Percentiles rank a stretch among this genome's conserved stretches.
phyloP scores from a whole-genome alignment of 805 yeast species.

The Monosporozyma unispora region DNA sequence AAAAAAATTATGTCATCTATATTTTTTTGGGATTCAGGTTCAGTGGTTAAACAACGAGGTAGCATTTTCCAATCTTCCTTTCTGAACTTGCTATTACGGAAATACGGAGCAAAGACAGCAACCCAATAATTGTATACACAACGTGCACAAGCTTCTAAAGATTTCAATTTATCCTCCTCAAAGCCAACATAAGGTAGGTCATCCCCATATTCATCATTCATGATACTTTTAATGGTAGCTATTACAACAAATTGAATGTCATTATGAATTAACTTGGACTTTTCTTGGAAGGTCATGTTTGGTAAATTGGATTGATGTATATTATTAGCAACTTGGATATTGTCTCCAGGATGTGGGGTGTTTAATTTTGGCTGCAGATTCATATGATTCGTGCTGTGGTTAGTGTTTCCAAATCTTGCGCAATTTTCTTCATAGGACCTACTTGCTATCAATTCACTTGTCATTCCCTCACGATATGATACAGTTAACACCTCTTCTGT shows the following conservation, averaged over 20 bases:
- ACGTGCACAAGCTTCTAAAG: slow-evolving; percentile 36
- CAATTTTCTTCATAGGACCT: slow-evolving; percentile 33
- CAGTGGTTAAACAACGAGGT: slow-evolving; percentile 14
- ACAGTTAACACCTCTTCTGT: slow-evolving; percentile 59
- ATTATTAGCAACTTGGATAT: background rate
- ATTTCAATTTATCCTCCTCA: slow-evolving; percentile 27
- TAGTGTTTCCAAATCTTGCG: slow-evolving; percentile 7
- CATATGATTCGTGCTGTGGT: slow-evolving; percentile 5
- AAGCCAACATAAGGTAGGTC: slow-evolving; percentile 48
- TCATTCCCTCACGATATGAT: slow-evolving; percentile 36
- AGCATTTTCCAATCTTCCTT: slow-evolving; percentile 20
- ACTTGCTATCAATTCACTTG: slow-evolving; percentile 38
- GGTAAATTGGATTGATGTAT: background rate
- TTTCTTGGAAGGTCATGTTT: background rate
- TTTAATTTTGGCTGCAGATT: background rate
- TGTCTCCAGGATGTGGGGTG: background rate
- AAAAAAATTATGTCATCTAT: slow-evolving; percentile 37
- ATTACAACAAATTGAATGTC: slow-evolving; percentile 37
- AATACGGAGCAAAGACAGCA: slow-evolving; percentile 48
- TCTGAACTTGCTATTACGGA: slow-evolving; percentile 23
- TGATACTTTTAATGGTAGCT: slow-evolving; percentile 42
- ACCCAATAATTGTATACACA: slow-evolving; percentile 41
- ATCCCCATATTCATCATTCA: slow-evolving; percentile 46
- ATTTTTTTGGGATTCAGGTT: slow-evolving; percentile 27
- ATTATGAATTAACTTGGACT: slow-evolving; percentile 11